Conservation (phyloP, 75 land plant genomes). For the Selaginella moellendorffii region DNA sequence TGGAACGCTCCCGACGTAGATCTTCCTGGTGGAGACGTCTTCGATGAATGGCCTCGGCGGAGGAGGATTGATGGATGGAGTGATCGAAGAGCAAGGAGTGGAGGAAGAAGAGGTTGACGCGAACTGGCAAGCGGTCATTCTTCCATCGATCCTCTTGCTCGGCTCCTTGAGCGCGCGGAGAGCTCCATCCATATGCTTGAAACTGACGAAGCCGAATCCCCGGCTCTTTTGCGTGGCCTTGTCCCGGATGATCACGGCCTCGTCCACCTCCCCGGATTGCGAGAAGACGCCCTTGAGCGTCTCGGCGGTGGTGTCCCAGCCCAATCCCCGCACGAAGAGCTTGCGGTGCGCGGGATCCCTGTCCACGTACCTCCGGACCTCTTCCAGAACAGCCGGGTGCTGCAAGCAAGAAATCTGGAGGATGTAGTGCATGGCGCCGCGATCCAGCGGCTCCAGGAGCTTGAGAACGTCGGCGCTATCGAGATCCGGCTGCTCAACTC, state of each 20-base stretch:
- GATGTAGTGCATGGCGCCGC: conserved; percentile 36
- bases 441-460: conserved; percentile 43
- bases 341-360: conserved; percentile 35
- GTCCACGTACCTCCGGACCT: conserved; percentile 39
- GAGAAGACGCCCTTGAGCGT: conserved; percentile 24
- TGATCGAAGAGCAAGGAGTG: too few relatives aligned
- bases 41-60: not conserved
- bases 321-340: conserved; percentile 44
- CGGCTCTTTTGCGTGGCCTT: conserved; percentile 51
- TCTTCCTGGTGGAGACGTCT: conserved; percentile 51
- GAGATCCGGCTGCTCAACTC: conserved; percentile 6
- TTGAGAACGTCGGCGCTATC: conserved; percentile 34
- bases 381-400: conserved; percentile 27
- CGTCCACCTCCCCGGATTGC: conserved; percentile 35
- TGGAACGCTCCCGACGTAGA: conserved; percentile 71
- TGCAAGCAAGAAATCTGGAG: conserved; percentile 26
- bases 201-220: conserved; percentile 79
- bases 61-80: too few relatives aligned
- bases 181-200: conserved; percentile 66
- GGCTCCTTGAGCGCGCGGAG: conserved; percentile 58
- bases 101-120: conserved; percentile 37
- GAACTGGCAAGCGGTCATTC: conserved; percentile 67
- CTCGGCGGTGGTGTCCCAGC: conserved; percentile 41
- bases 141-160: conserved; percentile 67
- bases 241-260: conserved; percentile 51